phyloP scores from a whole-genome alignment of 2,329 filamentous ascomycete species.

The Chrysoporthe puriensis region DNA sequence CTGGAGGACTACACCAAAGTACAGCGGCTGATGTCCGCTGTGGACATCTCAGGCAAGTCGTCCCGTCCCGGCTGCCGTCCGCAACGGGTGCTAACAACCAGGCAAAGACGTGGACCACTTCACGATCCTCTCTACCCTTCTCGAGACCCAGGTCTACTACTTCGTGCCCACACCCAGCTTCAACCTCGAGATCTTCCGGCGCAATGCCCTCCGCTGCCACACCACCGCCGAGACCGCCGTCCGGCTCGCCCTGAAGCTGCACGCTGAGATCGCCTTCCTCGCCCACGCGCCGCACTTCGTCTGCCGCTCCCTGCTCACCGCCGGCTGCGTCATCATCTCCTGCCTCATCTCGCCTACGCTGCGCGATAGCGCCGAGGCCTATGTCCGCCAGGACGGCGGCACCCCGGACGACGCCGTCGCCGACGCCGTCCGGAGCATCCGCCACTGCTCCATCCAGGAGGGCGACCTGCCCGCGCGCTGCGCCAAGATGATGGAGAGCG shows the following conservation, averaged over 20 bases:
- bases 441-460: constrained; percentile 51
- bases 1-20: constrained; percentile 58
- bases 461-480: constrained; percentile 52
- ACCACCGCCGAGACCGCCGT: constrained; percentile 52
- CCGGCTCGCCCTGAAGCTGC: constrained; percentile 46
- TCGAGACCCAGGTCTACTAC: constrained; percentile 60
- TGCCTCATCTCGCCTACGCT: constrained; percentile 50
- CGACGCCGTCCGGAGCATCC: constrained; percentile 41
- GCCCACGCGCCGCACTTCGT: constrained; percentile 54
- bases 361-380: constrained; percentile 39
- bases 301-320: constrained; percentile 51
- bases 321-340: constrained; percentile 50
- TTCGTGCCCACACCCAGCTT: constrained; percentile 49
- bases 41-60: constrained; percentile 48
- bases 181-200: constrained; percentile 44
- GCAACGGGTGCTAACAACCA: neutral
- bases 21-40: constrained; percentile 48
- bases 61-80: neutral
- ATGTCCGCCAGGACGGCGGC: constrained; percentile 31
- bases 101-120: constrained; percentile 51
- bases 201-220: constrained; percentile 51
- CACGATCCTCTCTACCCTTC: constrained; percentile 51
- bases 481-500: constrained; percentile 53
- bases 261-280: constrained; percentile 45
- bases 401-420: constrained; percentile 24